phyloP scores from a whole-genome alignment of 169 alveolate species.

The Cryptosporidium xiaoi region DNA sequence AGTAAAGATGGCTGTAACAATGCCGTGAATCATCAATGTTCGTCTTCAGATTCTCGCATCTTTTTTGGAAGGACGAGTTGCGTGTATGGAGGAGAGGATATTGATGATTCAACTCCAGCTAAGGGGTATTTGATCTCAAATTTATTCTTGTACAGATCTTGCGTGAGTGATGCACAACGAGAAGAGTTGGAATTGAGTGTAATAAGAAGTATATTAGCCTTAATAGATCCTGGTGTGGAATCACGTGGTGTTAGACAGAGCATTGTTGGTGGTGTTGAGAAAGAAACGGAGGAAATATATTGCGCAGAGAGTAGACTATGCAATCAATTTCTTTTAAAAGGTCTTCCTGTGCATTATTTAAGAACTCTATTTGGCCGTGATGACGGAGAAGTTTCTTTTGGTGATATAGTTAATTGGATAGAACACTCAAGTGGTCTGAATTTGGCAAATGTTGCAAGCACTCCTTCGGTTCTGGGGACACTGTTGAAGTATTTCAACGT shows the following conservation, averaged over 20 bases:
- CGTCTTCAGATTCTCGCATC: background rate
- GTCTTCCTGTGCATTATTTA: conserved; percentile 27
- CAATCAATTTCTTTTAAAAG: conserved; percentile 11
- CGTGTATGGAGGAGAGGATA: background rate
- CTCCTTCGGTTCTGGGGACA: conserved; percentile 55
- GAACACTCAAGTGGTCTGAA: conserved; percentile 69
- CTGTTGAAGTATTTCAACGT: conserved; percentile 47
- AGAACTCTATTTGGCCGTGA: conserved; percentile 20
- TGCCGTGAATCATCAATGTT: background rate
- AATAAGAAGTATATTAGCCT: conserved; percentile 32
- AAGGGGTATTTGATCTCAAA: conserved; percentile 13
- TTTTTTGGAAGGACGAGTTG: background rate
- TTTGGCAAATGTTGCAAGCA: conserved; percentile 69
- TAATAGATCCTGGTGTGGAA: conserved; percentile 39
- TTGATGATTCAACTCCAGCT: conserved; percentile 26
- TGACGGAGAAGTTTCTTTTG: conserved; percentile 10
- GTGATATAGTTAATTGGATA: conserved; percentile 27
- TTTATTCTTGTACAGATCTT: conserved; percentile 53
- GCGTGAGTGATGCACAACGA: conserved; percentile 42
- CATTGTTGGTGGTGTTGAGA: too few species aligned
- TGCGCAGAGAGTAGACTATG: conserved; percentile 22
- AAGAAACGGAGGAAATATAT: conserved; percentile 21
- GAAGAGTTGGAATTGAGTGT: conserved; percentile 45
- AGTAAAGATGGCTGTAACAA: background rate
- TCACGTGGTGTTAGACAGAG: background rate